phyloP scores from a whole-genome alignment of 139 green algal genomes.

The Coccomyxa sp. region DNA sequence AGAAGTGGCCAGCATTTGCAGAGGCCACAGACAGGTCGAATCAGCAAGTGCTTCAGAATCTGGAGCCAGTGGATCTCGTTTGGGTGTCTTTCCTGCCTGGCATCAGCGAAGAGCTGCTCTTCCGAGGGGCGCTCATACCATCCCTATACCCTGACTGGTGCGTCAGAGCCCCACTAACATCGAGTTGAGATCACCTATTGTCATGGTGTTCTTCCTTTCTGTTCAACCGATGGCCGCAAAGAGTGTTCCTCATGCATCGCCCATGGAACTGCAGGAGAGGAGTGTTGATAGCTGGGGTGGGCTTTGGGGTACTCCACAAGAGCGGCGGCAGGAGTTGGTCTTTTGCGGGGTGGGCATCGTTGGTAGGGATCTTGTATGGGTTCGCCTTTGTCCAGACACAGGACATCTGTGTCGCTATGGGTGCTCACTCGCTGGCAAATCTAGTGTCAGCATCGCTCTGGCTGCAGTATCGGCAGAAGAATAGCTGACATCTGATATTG shows the following conservation, averaged over 20 bases:
- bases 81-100: slow-evolving; percentile 51
- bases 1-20: slow-evolving; percentile 54
- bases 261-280: slow-evolving; percentile 36
- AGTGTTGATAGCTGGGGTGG: slow-evolving; percentile 48
- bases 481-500: no score
- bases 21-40: slow-evolving; percentile 63
- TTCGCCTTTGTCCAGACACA: slow-evolving; percentile 51
- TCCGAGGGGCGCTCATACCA: slow-evolving; percentile 72
- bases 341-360: slow-evolving; percentile 70
- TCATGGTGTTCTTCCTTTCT: no score
- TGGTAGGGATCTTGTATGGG: slow-evolving; percentile 69
- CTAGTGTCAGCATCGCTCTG: slow-evolving; percentile 62
- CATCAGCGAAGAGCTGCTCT: slow-evolving; percentile 72
- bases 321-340: slow-evolving; percentile 66
- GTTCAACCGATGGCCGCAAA: no score
- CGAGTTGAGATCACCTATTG: no score
- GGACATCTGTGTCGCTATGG: slow-evolving; percentile 58
- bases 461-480: slow-evolving; percentile 3
- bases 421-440: slow-evolving; percentile 65
- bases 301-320: slow-evolving; percentile 76
- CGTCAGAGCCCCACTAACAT: neutral
- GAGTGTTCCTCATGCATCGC: no score
- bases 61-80: slow-evolving; percentile 50
- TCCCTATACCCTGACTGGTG: slow-evolving; percentile 61
- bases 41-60: slow-evolving; percentile 49